Conservation (phyloP, 2,329 filamentous ascomycete genomes). For the Verticillium alfalfae region DNA sequence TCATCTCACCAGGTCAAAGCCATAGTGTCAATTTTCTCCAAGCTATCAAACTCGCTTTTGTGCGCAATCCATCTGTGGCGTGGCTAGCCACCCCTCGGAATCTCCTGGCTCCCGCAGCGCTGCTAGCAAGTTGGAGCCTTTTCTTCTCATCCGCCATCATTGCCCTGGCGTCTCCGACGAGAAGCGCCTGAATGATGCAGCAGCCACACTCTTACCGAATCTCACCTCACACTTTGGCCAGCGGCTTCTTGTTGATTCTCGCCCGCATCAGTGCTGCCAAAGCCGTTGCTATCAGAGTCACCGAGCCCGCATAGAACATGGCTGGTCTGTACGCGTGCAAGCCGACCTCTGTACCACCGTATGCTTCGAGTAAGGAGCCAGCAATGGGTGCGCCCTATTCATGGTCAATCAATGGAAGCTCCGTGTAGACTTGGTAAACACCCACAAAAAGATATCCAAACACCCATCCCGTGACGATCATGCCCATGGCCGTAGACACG, state of each 20-base stretch:
- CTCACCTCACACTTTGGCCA: constrained; percentile 25
- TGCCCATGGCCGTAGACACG: constrained; percentile 53
- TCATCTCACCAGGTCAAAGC: no score
- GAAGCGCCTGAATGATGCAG: no score
- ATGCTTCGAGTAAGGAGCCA: constrained; percentile 51
- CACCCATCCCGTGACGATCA: constrained; percentile 56
- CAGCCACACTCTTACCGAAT: no score
- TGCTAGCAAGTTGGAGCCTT: no score
- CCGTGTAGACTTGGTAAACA: neutral
- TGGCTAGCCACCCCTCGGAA: no score
- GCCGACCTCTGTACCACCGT: constrained; percentile 43
- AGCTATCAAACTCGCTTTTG: no score
- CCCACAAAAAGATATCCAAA: constrained; percentile 55
- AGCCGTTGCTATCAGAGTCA: constrained; percentile 38
- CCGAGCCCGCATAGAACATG: constrained; percentile 55
- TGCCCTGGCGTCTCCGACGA: no score
- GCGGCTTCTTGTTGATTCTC: constrained; percentile 28
- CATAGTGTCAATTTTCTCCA: no score
- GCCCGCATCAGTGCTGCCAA: constrained; percentile 37
- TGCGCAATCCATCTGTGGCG: no score
- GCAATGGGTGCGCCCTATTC: constrained; percentile 50
- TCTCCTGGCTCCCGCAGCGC: no score
- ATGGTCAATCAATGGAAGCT: neutral
- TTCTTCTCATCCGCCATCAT: no score
- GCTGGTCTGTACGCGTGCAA: constrained; percentile 51